Evolutionary conservation across 1,139 yeast genomes (phyloP), one percentile per base, ranked within the genome.

Genomic region (Protomyces inouyei): DNA sequence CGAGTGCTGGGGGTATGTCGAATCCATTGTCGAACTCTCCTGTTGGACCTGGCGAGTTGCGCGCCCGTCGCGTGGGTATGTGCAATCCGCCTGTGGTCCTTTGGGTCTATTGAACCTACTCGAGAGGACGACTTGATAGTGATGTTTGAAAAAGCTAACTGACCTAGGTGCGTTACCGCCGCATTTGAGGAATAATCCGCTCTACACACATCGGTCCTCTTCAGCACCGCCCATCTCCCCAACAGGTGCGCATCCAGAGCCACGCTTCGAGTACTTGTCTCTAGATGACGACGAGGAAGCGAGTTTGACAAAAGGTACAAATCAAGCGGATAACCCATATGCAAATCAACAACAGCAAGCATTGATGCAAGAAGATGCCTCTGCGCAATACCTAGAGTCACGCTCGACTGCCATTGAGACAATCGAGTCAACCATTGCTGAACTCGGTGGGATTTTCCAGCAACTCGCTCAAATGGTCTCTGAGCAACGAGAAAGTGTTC

Each of bases 401-500:
- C 83, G 99, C 72, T 86, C 85, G 71, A 77, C 86, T 54, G 98
- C 98, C 0, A 97, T 93, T 57, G 98, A 93, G 74, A 90, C 97
- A 1, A 93, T 93, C 61, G 99, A 93, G 73, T 83, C 92, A 28
- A 93, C 98, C 0, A 93, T 93, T 67, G 95, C 92, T 72, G 98
- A 93, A 75, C 96, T 93, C 54, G 99, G 99, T 37, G 88, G 89
- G 65, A 81, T 93, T 69, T 93, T 95, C 77, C 95, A 89, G 71
- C 98, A 93, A 76, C 80, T 93, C 71, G 97, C 98, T 2, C 88
- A 96, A 1, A 92, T 93, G 98, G 97, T 93, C 12, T 92, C 90
- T 68, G 98, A 95, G 75, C 99, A 93, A 76, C 95, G 98, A 53
- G 98, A 93, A 72, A 88, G 87, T 35, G 93, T 93, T 66, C 98